Conservation (phyloP, 2,329 filamentous ascomycete species). For the Sporothrix variecibatus region DNA sequence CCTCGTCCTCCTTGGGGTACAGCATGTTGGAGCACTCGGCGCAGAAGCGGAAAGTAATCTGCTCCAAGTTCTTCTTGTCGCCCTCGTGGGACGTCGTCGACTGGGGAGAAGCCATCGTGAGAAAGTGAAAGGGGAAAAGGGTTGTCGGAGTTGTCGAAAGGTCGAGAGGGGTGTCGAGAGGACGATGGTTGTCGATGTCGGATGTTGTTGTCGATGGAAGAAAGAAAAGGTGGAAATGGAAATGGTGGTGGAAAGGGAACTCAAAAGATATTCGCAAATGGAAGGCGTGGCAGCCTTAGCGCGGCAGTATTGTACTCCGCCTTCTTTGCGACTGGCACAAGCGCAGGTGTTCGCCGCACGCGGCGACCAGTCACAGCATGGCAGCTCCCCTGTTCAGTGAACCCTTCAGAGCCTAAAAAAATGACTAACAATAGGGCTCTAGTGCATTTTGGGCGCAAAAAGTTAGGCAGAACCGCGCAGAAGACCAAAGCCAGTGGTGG, state of each 20-base stretch:
- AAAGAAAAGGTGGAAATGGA: not conserved
- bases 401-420: not conserved
- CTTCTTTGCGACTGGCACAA: slow-evolving; percentile 1
- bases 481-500: slow-evolving; percentile 8
- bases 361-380: slow-evolving; percentile 13
- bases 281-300: slow-evolving; percentile 11
- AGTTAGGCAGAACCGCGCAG: not conserved
- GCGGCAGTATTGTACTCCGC: slow-evolving; percentile 17
- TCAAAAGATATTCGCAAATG: not conserved
- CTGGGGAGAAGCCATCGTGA: slow-evolving; percentile 59
- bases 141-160: not conserved
- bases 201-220: slow-evolving; percentile 2
- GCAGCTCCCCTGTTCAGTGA: not conserved
- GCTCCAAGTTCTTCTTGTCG: slow-evolving; percentile 62
- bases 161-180: not conserved
- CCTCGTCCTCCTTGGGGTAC: slow-evolving; percentile 92
- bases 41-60: slow-evolving; percentile 97
- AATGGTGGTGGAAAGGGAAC: not conserved
- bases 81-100: slow-evolving; percentile 48
- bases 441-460: not conserved
- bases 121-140: not conserved
- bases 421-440: slow-evolving; percentile 10
- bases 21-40: slow-evolving; percentile 98
- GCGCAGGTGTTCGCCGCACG: not conserved
- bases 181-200: slow-evolving; percentile 10